Conservation (phyloP, 2,329 filamentous ascomycete species). For the Clarireedia sp. region DNA sequence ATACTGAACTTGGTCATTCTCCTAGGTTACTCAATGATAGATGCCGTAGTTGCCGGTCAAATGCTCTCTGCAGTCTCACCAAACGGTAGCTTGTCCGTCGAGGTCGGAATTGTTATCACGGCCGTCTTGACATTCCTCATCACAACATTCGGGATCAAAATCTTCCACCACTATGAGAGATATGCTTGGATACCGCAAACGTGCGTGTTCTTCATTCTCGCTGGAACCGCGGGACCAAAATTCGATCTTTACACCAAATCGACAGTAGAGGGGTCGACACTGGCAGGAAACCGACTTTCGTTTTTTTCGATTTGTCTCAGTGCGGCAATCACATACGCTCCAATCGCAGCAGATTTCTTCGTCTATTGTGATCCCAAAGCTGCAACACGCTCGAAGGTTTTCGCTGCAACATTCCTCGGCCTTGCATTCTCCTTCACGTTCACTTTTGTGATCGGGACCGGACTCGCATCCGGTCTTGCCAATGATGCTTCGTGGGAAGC, state of each 20-base stretch:
- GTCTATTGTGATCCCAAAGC: slow-evolving; percentile 52
- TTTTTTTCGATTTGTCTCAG: slow-evolving; percentile 65
- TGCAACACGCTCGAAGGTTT: slow-evolving; percentile 39
- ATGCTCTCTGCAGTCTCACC: slow-evolving; percentile 58
- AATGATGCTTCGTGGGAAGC: slow-evolving; percentile 48
- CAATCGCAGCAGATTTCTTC: slow-evolving; percentile 58
- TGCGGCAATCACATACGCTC: slow-evolving; percentile 55
- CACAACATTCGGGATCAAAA: slow-evolving; percentile 58
- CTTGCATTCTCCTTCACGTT: slow-evolving; percentile 51
- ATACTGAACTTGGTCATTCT: slow-evolving; percentile 55
- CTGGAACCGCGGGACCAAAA: slow-evolving; percentile 50
- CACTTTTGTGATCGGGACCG: slow-evolving; percentile 53
- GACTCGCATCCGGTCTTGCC: slow-evolving; percentile 50
- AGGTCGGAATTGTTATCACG: slow-evolving; percentile 60
- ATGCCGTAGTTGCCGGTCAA: slow-evolving; percentile 59
- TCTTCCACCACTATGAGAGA: slow-evolving; percentile 62
- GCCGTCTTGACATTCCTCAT: slow-evolving; percentile 55
- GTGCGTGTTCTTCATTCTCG: slow-evolving; percentile 51
- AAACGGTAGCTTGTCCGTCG: slow-evolving; percentile 50
- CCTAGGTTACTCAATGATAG: slow-evolving; percentile 54
- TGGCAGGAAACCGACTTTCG: slow-evolving; percentile 51
- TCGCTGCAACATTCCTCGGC: slow-evolving; percentile 48
- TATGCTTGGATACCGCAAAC: slow-evolving; percentile 59
- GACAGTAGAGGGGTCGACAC: slow-evolving; percentile 32
- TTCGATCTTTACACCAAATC: slow-evolving; percentile 51